Base-by-base conservation (phyloP, 768 basidiomycete genomes). In the Amanita rubescens region DNA sequence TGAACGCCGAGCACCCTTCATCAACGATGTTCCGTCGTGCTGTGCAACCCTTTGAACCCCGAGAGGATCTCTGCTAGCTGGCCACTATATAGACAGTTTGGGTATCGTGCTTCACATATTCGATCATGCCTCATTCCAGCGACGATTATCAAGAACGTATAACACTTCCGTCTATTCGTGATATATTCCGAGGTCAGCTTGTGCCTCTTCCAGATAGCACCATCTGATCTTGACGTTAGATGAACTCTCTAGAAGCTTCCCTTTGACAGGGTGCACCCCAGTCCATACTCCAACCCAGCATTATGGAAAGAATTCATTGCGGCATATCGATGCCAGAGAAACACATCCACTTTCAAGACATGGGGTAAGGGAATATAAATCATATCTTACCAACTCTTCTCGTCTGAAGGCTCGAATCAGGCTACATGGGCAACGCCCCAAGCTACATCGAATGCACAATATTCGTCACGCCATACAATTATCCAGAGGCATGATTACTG, bases 101-200 rank as follows among this genome's bases (percentile, higher is more conserved):
- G 17, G 27, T 15, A 11, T 14, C 24, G 24, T 27, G 35, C 22
- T 27, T 15, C 24, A 50, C 22, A 27, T 27, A n/a, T 50, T 27
- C 17, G 35, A 27, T 11, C 49, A 63, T 55, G 57, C 63, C 53
- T 57, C 67, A 45, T 63, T 46, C 52, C 32, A 45, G 66, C 59
- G 66, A 64, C 61, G 60, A 57, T 55, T 60, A 56, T 49, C 59
- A 58, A 52, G 67, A 71, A 56, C 78, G 84, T 41, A 82, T 82
- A 51, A 84, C 79, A 14, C 80, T 88, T 55, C 86, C 86, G 37
- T 76, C 84, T 44, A 86, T 88, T 52, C 81, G 83, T 47, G 82
- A 84, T 65, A 68, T 87, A 55, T 82, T 87, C 62, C 70, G 77
- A 73, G 78, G 86, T 83, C 27, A 33, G 60, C 22, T 42, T 41